These are phyloP conservation scores for Chaetomium sp. DNA, from an alignment of 2,329 filamentous ascomycete species.

Conservation along the genomic window DNA sequence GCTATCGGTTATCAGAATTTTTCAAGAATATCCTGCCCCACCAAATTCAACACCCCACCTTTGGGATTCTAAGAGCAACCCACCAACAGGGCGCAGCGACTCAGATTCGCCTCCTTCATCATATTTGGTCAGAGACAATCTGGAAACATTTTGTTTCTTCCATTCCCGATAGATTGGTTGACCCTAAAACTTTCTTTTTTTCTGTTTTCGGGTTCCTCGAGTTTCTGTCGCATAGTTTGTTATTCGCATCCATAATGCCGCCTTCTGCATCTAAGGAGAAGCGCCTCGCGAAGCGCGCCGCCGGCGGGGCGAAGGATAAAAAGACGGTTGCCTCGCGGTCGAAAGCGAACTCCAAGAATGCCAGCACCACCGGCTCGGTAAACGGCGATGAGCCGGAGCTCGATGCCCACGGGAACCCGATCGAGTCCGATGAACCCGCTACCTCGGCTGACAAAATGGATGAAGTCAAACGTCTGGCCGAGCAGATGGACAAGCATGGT, in stretches of 20 bases:
- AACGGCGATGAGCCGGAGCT: conserved; percentile 63
- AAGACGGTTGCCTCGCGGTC: conserved; percentile 63
- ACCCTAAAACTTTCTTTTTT: not conserved
- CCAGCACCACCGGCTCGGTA: conserved; percentile 58
- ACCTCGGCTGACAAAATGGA: conserved; percentile 67
- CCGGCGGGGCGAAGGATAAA: conserved; percentile 48
- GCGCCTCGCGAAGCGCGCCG: conserved; percentile 64
- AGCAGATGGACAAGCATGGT: conserved; percentile 94
- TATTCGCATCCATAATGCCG: conserved; percentile 46
- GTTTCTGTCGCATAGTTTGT: conserved; percentile 1
- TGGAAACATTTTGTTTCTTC: conserved; percentile 8
- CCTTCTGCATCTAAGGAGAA: conserved; percentile 62
- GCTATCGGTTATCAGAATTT: conserved; percentile 27
- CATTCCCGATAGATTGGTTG: conserved; percentile 9
- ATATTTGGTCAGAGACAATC: conserved; percentile 11
- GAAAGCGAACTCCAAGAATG: conserved; percentile 61
- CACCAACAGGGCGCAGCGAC: conserved; percentile 20
- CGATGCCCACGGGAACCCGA: conserved; percentile 54
- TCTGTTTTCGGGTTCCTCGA: not conserved
- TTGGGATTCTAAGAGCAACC: conserved; percentile 13
- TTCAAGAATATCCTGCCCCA: conserved; percentile 23
- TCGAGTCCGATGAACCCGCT: conserved; percentile 57
- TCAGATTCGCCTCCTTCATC: conserved; percentile 17
- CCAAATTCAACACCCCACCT: conserved; percentile 23
- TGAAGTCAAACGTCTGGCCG: conserved; percentile 77